phyloP scores from a whole-genome alignment of 2,329 filamentous ascomycete species.

The Aspergillus sojae region DNA sequence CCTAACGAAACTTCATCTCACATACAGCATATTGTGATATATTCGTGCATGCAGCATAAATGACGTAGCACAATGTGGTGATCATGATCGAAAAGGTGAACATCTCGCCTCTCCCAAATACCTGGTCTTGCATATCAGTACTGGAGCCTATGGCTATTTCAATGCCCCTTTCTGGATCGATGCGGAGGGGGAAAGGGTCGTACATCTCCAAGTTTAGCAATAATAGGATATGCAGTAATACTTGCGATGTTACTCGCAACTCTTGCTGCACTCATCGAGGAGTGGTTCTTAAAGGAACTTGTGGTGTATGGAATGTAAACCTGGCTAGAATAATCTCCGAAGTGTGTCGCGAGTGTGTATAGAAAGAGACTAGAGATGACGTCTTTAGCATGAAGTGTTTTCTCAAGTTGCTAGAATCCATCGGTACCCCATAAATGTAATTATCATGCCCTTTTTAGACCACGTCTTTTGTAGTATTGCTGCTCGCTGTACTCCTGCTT shows the following conservation, averaged over 20 bases:
- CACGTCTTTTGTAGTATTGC: conserved; percentile 22
- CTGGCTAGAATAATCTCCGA: conserved; percentile 25
- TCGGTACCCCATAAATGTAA: conserved; percentile 21
- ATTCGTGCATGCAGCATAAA: conserved; percentile 58
- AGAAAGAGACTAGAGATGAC: conserved; percentile 19
- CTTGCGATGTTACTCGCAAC: conserved; percentile 28
- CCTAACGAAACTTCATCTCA: not conserved
- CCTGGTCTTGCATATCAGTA: conserved; percentile 25
- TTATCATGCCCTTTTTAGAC: conserved; percentile 20
- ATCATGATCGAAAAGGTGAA: conserved; percentile 58
- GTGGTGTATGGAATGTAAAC: conserved; percentile 28
- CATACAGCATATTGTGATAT: conserved; percentile 40
- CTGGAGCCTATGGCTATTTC: not conserved
- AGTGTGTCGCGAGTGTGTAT: conserved; percentile 22
- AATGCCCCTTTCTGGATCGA: not conserved
- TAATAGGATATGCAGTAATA: conserved; percentile 28
- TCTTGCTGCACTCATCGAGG: conserved; percentile 24
- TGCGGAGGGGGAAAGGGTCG: not conserved
- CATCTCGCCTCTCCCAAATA: conserved; percentile 64
- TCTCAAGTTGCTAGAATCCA: fast-evolving
- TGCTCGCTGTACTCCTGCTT: conserved; percentile 25
- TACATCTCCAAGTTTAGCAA: conserved; percentile 30
- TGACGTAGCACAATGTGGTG: conserved; percentile 61
- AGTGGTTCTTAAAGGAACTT: conserved; percentile 27
- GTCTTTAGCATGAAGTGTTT: not conserved